Percentiles rank a stretch among this genome's conserved stretches.
phyloP scores from a whole-genome alignment of 192 early-diverging fungal genomes.

The Podila minutissima region DNA sequence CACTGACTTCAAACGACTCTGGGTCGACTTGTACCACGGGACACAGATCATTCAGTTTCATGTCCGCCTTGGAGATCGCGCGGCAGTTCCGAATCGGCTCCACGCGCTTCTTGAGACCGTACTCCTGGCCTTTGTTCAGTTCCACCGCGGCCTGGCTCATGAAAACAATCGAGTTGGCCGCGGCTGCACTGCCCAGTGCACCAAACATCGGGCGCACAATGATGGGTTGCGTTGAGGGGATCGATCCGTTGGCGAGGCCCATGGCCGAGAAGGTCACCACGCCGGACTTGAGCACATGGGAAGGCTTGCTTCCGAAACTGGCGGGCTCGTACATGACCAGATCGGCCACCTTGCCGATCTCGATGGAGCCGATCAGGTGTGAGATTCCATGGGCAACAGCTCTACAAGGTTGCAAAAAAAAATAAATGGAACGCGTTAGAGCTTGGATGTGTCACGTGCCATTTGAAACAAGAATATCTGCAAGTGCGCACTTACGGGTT shows the following conservation, averaged over 20 bases:
- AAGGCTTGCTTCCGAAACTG: constrained; percentile 91
- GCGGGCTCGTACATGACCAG: constrained; percentile 86
- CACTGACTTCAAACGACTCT: constrained; percentile 89
- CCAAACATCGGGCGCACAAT: constrained; percentile 90
- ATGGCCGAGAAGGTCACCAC: constrained; percentile 86
- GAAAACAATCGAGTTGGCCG: constrained; percentile 78
- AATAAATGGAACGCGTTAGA: neutral
- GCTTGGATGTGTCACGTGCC: neutral
- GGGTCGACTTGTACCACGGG: constrained; percentile 90
- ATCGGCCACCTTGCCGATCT: constrained; percentile 95
- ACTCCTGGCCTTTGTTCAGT: constrained; percentile 61
- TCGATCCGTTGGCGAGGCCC: constrained; percentile 95
- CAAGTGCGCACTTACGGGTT: constrained; percentile 77
- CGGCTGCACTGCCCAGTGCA: constrained; percentile 66
- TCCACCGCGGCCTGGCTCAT: constrained; percentile 81
- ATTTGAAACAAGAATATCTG: neutral
- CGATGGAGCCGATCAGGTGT: constrained; percentile 92
- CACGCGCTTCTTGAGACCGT: constrained; percentile 73
- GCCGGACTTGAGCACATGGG: constrained; percentile 90
- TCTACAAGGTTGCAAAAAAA: constrained; percentile 39
- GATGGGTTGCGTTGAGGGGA: constrained; percentile 94
- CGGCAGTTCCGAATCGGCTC: constrained; percentile 82
- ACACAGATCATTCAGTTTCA: constrained; percentile 84
- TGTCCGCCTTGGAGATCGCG: constrained; percentile 80
- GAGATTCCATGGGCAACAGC: constrained; percentile 89